Conservation (phyloP, 257 asterid genomes). For the Craterostigma plantagineum region DNA sequence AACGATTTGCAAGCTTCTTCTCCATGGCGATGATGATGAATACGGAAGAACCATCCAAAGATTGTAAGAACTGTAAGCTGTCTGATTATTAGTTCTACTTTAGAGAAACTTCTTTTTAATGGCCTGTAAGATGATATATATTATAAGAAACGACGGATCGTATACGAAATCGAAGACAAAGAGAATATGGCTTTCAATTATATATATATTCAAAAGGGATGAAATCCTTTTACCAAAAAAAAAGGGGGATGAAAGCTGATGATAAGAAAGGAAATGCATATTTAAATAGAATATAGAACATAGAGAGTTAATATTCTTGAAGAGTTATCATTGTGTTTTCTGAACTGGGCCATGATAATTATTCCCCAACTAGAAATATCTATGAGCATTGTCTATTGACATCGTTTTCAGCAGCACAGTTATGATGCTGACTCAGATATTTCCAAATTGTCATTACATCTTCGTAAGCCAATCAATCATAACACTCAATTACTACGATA, state of each 20-base stretch:
- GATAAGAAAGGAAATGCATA: background rate
- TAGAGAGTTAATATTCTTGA: too few species aligned
- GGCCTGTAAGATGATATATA: conserved; percentile 12
- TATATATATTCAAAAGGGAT: too few species aligned
- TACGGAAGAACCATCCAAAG: background rate
- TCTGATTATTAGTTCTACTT: background rate
- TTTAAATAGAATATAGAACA: too few species aligned
- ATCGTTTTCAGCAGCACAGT: conserved; percentile 26
- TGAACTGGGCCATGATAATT: conserved; percentile 20
- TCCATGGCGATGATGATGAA: conserved; percentile 15
- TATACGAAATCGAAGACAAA: conserved; percentile 4
- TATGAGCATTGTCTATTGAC: conserved; percentile 15
- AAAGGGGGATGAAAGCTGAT: background rate
- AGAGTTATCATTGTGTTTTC: too few species aligned
- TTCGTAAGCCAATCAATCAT: background rate
- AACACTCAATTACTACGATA: conserved; percentile 3
- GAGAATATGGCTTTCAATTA: conserved; percentile 2
- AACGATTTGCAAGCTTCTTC: conserved; percentile 55
- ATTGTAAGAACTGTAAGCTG: too few species aligned
- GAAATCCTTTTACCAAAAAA: too few species aligned
- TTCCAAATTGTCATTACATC: conserved; percentile 1
- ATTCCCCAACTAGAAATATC: conserved; percentile 18
- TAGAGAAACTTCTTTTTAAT: background rate
- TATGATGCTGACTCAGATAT: conserved; percentile 13
- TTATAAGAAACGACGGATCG: background rate